Evolutionary conservation across 2,329 filamentous ascomycete species (phyloP), one percentile per base, ranked within the genome.

Genomic region (Penicillium corylophilum): DNA sequence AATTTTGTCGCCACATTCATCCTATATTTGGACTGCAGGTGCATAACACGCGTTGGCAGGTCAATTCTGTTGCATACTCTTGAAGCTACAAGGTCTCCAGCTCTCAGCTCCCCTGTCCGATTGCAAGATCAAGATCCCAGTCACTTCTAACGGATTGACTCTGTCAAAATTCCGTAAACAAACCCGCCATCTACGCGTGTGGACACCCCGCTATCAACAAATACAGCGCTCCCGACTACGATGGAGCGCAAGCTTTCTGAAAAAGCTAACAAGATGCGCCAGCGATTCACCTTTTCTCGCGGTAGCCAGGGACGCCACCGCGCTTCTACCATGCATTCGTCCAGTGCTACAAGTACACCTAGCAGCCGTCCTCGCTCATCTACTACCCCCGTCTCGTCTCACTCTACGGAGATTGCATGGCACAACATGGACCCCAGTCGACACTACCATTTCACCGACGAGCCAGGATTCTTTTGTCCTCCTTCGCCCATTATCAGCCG

Each of bases 371-470:
- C 56, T 33, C 61, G 54, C 13, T 61, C 61, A 41, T 53, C 54
- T 2, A 57, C 60, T 5, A 56, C 44, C 20, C 53, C 60, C 20
- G 44, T 44, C 28, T 59, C 48, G 36, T 51, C 40, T 24, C 57
- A 36, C 23, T 23, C 46, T 9, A 40, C 36, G 15, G 44, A 38
- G 26, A 26, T 31, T 20, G 36, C 39, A 16, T 48, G 36, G 42
- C 26, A 56, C 40, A 53, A 24, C 39, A 53, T 54, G 7, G 49
- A 65, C 29, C 38, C 48, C 28, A 59, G 51, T 12, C 60, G 63
- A 16, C 57, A 61, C 38, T 72, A 70, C 53, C 64, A 70, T 38
- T 70, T 74, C 48, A 62, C 63, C 13, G 71, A 73, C 41, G 69
- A 70, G 6, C 60, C 67, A 1, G 63, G 62, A 22, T 61, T 65